Conservation (phyloP, 345 rosid genomes). For the Bretschneidera sinensis region DNA sequence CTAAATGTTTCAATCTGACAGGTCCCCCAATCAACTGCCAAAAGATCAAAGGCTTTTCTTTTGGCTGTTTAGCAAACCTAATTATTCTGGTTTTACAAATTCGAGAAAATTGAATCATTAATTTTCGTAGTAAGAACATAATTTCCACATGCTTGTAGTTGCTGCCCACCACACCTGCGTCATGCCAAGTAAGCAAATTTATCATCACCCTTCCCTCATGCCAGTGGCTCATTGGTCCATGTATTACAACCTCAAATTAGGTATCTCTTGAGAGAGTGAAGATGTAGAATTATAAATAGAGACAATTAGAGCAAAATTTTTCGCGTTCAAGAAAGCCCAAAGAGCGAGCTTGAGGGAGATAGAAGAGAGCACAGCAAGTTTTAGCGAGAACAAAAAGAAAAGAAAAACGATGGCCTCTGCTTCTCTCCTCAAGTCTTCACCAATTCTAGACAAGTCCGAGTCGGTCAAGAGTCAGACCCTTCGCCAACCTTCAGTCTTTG, state of each 20-base stretch:
- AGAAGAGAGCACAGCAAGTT: too few relatives aligned
- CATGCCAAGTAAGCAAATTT: slow-evolving; percentile 10
- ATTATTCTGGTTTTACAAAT: slow-evolving; percentile 13
- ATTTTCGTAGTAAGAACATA: not conserved
- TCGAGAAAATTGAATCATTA: not conserved
- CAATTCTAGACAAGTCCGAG: slow-evolving; percentile 76
- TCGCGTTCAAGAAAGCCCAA: not conserved
- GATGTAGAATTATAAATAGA: slow-evolving; percentile 17
- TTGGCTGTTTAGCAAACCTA: too few relatives aligned
- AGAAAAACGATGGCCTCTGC: slow-evolving; percentile 57
- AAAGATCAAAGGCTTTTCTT: not conserved
- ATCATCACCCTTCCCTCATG: slow-evolving; percentile 16
- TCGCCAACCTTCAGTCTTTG: slow-evolving; percentile 40
- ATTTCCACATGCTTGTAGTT: not conserved
- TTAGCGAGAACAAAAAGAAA: too few relatives aligned
- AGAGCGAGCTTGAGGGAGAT: slow-evolving; percentile 11
- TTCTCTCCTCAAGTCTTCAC: slow-evolving; percentile 69
- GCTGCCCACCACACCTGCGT: not conserved
- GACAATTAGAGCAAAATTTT: not conserved
- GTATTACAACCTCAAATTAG: slow-evolving; percentile 28
- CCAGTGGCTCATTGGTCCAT: slow-evolving; percentile 16
- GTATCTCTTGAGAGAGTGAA: slow-evolving; percentile 16
- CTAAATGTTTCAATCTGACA: too few relatives aligned
- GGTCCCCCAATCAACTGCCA: not conserved
- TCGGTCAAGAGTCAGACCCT: slow-evolving; percentile 70